phyloP scores from a whole-genome alignment of 306 rosid species.

The Gynostemma pentaphyllum region DNA sequence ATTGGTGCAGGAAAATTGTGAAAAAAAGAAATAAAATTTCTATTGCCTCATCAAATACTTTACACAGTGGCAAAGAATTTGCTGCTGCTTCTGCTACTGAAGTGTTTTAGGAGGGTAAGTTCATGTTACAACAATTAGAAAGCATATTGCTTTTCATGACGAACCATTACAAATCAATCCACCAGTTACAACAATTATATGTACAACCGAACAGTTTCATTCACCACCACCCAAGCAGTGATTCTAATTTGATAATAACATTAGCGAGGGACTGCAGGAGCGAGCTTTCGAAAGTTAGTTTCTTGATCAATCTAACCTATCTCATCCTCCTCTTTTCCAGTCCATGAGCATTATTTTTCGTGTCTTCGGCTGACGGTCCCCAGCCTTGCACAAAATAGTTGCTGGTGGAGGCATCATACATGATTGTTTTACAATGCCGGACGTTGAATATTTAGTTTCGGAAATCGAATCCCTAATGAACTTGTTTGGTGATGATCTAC shows the following conservation, averaged over 20 bases:
- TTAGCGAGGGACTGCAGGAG: background rate
- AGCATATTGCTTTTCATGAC: conserved; percentile 20
- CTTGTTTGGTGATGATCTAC: conserved; percentile 60
- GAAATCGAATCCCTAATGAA: conserved; percentile 35
- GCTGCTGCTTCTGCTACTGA: no score
- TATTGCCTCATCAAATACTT: conserved; percentile 29
- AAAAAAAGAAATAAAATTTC: conserved; percentile 16
- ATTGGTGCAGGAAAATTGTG: background rate
- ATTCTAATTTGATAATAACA: background rate
- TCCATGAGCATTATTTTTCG: conserved; percentile 54
- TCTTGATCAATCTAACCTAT: conserved; percentile 34
- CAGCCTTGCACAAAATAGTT: conserved; percentile 36
- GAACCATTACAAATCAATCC: conserved; percentile 11
- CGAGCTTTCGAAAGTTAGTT: background rate
- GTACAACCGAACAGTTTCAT: conserved; percentile 24
- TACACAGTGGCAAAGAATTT: conserved; percentile 39
- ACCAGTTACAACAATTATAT: conserved; percentile 32
- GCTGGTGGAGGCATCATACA: conserved; percentile 73
- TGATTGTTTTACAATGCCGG: conserved; percentile 37
- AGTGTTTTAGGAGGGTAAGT: conserved; percentile 37
- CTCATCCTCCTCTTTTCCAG: conserved; percentile 67
- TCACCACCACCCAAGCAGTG: background rate
- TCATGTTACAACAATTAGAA: conserved; percentile 55
- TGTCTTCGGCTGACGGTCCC: conserved; percentile 38
- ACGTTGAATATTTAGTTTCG: conserved; percentile 38